Evolutionary conservation across 257 asterid genomes (phyloP), one percentile per base, ranked within the genome.

Genomic region (Lycium barbarum): DNA sequence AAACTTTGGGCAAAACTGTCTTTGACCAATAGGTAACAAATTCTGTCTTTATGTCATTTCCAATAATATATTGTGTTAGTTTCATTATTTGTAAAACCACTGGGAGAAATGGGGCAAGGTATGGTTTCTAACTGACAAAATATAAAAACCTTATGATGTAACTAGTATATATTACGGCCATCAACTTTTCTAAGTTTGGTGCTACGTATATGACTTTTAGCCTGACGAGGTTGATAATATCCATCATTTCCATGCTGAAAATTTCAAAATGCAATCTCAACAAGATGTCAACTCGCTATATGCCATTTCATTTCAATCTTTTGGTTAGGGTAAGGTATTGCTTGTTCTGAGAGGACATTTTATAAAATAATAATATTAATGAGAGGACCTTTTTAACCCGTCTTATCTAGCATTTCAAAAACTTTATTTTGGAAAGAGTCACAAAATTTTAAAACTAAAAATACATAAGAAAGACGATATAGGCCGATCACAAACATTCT

Each of bases 81-180:
- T 74, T 74, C 43, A 20, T 45, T 57, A 15, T 57, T 15, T 57
- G 62, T 18, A 57, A 2, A 70, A 18, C 55, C 57, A 72, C 10
- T 26, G 2, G 17, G 57, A 43, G 17, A 72, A 72, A 72, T 45
- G 80, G 58, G 38, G n/a, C 2, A 76, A 22, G 9, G 61, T 3
- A 20, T 49, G 81, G 81, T 49, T 51, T 13, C 26, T 20, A 76
- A 76, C 82, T 76, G 82, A 76, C 62, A 51, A 51, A 22, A 47
- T 6, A 26, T 76, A 62, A 38, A 51, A 73, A 40, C 43, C 43
- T 51, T 20, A 51, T 51, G 82, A 76, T 76, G 61, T 51, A 76
- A 76, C 81, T 11, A 10, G 80, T 11, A n/a, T 49, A 74, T 47
- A n/a, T 74, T 74, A 74, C 13, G 43, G 20, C 38, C 45, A 76